Evolutionary conservation across 345 rosid species (phyloP), one percentile per base, ranked within the genome.

Genomic region (Eucalyptus cloeziana): DNA sequence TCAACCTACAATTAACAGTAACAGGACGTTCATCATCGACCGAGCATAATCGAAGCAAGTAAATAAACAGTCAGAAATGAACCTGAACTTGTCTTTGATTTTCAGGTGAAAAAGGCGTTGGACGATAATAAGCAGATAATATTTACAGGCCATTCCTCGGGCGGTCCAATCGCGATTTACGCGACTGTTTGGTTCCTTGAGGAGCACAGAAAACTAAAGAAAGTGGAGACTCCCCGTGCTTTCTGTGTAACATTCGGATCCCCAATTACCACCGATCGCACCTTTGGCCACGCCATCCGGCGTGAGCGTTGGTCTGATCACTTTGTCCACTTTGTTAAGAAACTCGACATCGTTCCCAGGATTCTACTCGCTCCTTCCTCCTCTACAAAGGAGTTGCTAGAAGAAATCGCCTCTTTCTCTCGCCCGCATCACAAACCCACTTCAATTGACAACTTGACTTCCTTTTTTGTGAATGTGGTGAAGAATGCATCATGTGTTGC

Each of bases 71-170:
- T 71, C 45, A 21, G 45, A 71, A 5, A 11, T 21, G 22, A 71
- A 33, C 13, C 13, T 33, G 25, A 17, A 71, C 43, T 19, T 50
- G 5, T 22, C 22, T 31, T 16, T 45, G 86, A n/a, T 86, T 50
- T 76, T 81, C 92, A 96, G 99, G 96, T 97, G 71, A 86, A 49
- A 86, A 88, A 51, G 22, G 95, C 95, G 40, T 87, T 81, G 44
- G 19, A 37, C 5, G 92, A 91, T 14, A 85, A 52, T 27, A 93
- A 91, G 94, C 92, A 64, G 89, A 91, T 97, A 67, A 93, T 97
- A 83, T 97, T 97, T 87, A 91, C 99, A 49, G 99, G 99, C 87
- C 98, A 96, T 86, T 97, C 98, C 2, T 92, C 94, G 13, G 99
- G 97, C 30, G 99, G 97, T 8, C 93, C 99, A 7, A 87, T 93